Evolutionary conservation across 495 filamentous ascomycete genomes (phyloP), one percentile per base, ranked within the genome.

Genomic region (Talaromyces adpressus): DNA sequence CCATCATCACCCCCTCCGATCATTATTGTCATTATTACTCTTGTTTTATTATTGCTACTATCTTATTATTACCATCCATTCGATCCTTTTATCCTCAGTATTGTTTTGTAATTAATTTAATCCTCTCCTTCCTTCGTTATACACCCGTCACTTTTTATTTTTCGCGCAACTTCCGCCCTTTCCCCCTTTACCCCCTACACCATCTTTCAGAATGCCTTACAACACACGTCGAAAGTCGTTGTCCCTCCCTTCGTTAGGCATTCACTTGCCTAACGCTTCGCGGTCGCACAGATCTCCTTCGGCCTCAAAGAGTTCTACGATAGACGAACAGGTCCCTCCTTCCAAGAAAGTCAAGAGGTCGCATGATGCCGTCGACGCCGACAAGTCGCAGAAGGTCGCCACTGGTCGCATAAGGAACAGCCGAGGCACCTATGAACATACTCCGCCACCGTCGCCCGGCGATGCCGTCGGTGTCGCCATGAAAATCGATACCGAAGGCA

Each of bases 161-260:
- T 20, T 49, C 45, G 45, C 45, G 45, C 45, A 49, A 9, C 49
- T 49, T 11, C 52, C 3, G 27, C 27, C 27, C 27, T 27, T 27
- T 3, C 27, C 27, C 45, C 57, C 57, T 57, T 63, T 41, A 11
- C 57, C 30, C 47, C 45, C 67, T 59, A 27, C 57, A 57, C 53
- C 11, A 54, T 51, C 61, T 27, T 25, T 65, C 72, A 85, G 65
- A 68, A 96, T 96, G 92, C 91, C 92, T 66, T 97, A 97, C 84
- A 97, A 98, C 76, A 98, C 94, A 65, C 89, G 94, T 77, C 88
- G 94, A 75, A 98, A 98, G 80, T 96, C 92, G 71, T 77, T 98
- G 70, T 98, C 94, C 32, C 82, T 98, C 66, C 90, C 92, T 22
- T 93, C 91, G 63, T 84, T 98, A 66, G 94, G 94, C 72, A 96